Percentiles rank a stretch among this genome's conserved stretches.
phyloP scores from a whole-genome alignment of 768 basidiomycete species.

The Serendipita vermifera region DNA sequence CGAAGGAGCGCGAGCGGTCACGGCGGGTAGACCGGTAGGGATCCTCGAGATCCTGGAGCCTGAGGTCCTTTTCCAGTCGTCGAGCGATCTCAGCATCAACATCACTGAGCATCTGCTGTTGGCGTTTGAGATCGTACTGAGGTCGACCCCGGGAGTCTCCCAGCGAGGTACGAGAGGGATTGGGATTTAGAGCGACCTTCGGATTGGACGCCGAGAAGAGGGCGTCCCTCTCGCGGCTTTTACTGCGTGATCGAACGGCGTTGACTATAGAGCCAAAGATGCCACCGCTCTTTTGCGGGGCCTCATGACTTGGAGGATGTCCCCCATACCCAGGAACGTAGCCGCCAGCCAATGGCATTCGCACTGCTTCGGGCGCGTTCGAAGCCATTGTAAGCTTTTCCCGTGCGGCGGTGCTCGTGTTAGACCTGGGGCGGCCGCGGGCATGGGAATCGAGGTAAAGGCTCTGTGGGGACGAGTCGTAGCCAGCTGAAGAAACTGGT shows the following conservation, averaged over 20 bases:
- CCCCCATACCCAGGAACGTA: not conserved
- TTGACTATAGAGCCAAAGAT: not conserved
- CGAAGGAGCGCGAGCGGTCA: not conserved
- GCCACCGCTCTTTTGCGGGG: not conserved
- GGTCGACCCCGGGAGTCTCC: not conserved
- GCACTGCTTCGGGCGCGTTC: no score
- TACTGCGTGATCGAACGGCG: not conserved
- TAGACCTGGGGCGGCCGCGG: not conserved
- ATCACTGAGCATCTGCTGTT: not conserved
- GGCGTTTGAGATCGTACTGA: not conserved
- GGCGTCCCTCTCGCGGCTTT: not conserved
- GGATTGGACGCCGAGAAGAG: not conserved
- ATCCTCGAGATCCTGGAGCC: not conserved
- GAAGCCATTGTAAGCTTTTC: not conserved
- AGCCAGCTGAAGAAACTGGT: no score
- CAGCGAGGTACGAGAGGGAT: not conserved
- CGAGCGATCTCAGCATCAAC: not conserved
- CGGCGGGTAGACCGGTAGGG: not conserved
- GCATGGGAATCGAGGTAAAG: not conserved
- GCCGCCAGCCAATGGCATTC: not conserved
- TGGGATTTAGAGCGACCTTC: not conserved
- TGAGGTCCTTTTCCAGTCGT: not conserved
- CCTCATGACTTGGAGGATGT: not conserved
- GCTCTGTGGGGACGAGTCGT: not conserved
- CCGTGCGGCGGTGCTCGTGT: not conserved